phyloP scores from a whole-genome alignment of 2,329 filamentous ascomycete genomes.

The Talaromyces sp. region DNA sequence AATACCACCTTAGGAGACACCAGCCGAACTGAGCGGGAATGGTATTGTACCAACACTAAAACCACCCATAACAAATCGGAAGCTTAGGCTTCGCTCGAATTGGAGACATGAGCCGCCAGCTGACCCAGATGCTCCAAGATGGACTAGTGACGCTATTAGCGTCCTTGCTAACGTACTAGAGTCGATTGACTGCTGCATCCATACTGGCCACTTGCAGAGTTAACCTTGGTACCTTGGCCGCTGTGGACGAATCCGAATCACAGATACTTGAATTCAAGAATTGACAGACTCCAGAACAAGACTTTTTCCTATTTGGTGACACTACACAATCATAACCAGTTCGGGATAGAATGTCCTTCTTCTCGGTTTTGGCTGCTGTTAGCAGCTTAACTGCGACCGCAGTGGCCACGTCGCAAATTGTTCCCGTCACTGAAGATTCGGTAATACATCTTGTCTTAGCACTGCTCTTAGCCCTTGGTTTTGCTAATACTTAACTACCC shows the following conservation, averaged over 20 bases:
- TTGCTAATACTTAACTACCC: background rate
- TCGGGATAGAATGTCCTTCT: background rate
- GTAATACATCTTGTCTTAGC: background rate
- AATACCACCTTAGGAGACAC: too few species aligned
- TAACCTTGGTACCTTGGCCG: background rate
- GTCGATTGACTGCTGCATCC: background rate
- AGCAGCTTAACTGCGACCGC: background rate
- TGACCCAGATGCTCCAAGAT: background rate
- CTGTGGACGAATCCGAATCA: background rate
- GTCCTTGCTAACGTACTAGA: background rate
- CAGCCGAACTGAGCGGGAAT: too few species aligned
- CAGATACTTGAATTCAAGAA: background rate
- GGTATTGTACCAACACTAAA: too few species aligned
- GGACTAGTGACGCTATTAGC: background rate
- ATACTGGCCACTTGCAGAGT: background rate
- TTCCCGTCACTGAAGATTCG: background rate
- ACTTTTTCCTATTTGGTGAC: background rate
- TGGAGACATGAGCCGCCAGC: background rate
- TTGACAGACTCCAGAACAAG: background rate
- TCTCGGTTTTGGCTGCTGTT: background rate
- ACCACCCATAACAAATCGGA: background rate
- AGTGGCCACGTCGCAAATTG: background rate
- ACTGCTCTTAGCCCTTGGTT: background rate
- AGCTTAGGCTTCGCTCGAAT: background rate
- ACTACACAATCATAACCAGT: background rate